Base-by-base conservation (phyloP, 2,329 filamentous ascomycete species). In the Ambrosiella xylebori region DNA sequence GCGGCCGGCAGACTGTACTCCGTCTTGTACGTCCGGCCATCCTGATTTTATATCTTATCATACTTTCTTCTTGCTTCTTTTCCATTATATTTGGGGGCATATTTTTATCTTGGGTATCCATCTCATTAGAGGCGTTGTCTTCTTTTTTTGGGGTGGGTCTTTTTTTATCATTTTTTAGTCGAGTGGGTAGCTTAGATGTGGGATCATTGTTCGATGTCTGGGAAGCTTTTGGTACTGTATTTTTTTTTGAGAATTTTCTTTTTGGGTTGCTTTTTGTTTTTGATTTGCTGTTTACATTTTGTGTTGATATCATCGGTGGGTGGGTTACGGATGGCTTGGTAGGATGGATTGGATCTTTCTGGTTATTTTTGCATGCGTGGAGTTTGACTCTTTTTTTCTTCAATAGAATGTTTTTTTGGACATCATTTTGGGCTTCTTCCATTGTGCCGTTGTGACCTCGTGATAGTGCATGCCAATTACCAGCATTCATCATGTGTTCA, bases 251-350 rank as follows among this genome's bases (percentile, higher is more conserved):
- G n/a, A 12, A 41, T 15, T 56, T 49, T 15, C 17, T 52, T 52
- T 45, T 56, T 50, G 56, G 27, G 17, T n/a, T 38, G 57, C 8
- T 52, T 49, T 49, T 59, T 37, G 12, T 52, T 49, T 49, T 59
- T 37, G 45, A 37, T 39, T 36, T 45, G 44, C 44, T 51, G 17
- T 50, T 54, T 57, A 47, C 17, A 59, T 58, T 40, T 52, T 40
- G 50, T 56, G 57, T 59, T 54, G 50, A 54, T 58, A 36, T 59
- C 37, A 52, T 53, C 52, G 51, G 38, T 54, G 39, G 19, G 17
- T 12, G 4, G 49, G 19, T 27, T 44, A 12, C 37, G 45, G 45
- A 13, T 50, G 45, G 45, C 11, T 15, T 19, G 17, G 49, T 12
- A n/a, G n/a, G 35, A 37, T 53, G 51, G 51, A 17, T 53, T 53